Evolutionary conservation across 371 early-diverging fungal species (phyloP).

Genomic region (Mortierella sp.): DNA sequence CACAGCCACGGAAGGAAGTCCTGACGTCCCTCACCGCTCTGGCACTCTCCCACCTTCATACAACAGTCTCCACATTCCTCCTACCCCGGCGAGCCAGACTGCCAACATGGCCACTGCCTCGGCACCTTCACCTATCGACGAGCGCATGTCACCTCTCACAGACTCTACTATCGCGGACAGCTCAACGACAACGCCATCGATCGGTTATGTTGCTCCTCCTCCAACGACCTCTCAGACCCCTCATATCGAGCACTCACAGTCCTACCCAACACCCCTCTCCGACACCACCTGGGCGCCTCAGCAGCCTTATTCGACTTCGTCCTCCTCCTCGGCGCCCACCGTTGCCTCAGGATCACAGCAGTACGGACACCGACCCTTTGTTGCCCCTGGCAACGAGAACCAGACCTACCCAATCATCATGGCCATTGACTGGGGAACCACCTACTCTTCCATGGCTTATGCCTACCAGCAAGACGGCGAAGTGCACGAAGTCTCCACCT

Average conservation of each 20-base stretch:
- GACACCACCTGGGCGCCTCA: conserved; percentile 6
- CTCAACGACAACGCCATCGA: conserved; percentile 5
- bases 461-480: conserved; percentile 48
- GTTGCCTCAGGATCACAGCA: conserved; percentile 24
- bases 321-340: background rate
- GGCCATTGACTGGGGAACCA: conserved; percentile 53
- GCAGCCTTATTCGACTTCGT: conserved; percentile 12
- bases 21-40: conserved; percentile 17
- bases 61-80: conserved; percentile 51
- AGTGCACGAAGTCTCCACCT: conserved; percentile 43
- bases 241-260: background rate
- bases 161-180: background rate
- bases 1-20: background rate
- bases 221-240: conserved; percentile 8
- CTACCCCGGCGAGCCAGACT: conserved; percentile 8
- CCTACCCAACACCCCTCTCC: background rate
- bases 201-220: conserved; percentile 39
- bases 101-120: conserved; percentile 35
- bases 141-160: background rate
- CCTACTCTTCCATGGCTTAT: conserved; percentile 44
- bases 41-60: conserved; percentile 43
- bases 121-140: conserved; percentile 31
- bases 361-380: conserved; percentile 42
- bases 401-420: conserved; percentile 52
- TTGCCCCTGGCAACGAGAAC: conserved; percentile 33